phyloP scores from a whole-genome alignment of 129 eudicot genomes.

The Dittrichia graveolens region DNA sequence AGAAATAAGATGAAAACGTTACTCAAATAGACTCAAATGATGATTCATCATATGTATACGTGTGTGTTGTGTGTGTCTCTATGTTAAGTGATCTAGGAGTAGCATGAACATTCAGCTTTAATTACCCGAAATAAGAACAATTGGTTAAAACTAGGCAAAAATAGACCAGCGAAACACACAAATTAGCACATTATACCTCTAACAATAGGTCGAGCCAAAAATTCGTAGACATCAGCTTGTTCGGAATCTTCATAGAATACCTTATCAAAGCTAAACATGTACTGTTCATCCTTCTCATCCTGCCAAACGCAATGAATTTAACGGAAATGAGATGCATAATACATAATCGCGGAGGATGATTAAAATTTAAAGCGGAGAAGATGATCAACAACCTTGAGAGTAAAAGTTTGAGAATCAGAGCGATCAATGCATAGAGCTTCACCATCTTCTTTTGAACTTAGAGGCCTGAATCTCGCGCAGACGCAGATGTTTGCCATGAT shows the following conservation, averaged over 20 bases:
- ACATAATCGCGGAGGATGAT: not conserved
- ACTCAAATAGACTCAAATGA: slow-evolving; percentile 17
- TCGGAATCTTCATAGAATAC: slow-evolving; percentile 81
- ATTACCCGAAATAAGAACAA: not conserved
- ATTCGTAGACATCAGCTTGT: slow-evolving; percentile 74
- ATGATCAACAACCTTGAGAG: slow-evolving; percentile 64
- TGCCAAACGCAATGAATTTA: slow-evolving; percentile 24
- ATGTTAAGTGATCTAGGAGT: not conserved
- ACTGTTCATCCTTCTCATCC: slow-evolving; percentile 86
- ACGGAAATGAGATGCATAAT: not conserved
- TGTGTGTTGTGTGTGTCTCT: not conserved
- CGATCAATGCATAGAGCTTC: slow-evolving; percentile 51
- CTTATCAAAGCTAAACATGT: slow-evolving; percentile 62
- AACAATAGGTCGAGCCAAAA: slow-evolving; percentile 73
- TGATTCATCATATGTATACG: not conserved
- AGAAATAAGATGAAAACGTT: not conserved
- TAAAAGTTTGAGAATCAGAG: slow-evolving; percentile 59
- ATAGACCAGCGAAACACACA: not conserved
- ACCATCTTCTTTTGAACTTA: slow-evolving; percentile 52
- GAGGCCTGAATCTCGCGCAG: slow-evolving; percentile 77
- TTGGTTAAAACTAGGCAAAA: not conserved
- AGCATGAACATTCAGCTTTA: not conserved
- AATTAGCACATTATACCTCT: slow-evolving; percentile 46
- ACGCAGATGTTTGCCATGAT: slow-evolving; percentile 64
- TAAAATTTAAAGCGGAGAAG: not conserved